phyloP scores from a whole-genome alignment of 306 rosid genomes.

The Biancaea sappan region DNA sequence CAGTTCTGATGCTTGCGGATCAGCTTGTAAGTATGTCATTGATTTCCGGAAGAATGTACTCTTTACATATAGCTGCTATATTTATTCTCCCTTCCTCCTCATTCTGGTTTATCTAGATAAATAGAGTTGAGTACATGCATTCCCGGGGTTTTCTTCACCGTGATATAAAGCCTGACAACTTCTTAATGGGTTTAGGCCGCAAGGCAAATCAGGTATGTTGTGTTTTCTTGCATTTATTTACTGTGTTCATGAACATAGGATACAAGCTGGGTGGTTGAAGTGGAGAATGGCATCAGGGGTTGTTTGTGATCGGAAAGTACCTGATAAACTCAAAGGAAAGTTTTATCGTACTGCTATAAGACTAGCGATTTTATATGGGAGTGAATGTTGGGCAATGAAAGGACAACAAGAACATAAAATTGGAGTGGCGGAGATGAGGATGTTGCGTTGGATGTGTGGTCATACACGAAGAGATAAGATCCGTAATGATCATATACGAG shows the following conservation, averaged over 20 bases:
- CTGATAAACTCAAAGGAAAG: no score
- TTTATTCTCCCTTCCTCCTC: conserved; percentile 31
- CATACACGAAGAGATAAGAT: no score
- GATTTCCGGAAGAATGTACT: conserved; percentile 6
- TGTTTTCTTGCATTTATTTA: conserved; percentile 17
- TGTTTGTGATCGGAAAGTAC: no score
- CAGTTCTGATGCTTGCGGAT: conserved; percentile 96
- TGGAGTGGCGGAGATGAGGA: no score
- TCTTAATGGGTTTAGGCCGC: conserved; percentile 93
- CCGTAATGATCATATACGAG: no score
- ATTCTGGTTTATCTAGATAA: conserved; percentile 52
- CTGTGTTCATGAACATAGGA: background rate
- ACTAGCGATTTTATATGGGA: no score
- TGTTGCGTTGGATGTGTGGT: no score
- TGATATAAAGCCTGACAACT: conserved; percentile 96
- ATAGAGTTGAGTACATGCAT: conserved; percentile 96
- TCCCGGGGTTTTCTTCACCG: conserved; percentile 94
- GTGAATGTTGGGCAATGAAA: no score
- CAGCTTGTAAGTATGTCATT: conserved; percentile 70
- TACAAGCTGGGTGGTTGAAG: no score
- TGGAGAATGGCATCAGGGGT: no score
- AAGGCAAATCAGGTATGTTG: conserved; percentile 87
- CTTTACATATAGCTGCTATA: conserved; percentile 9
- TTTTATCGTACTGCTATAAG: no score
- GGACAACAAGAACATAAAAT: no score